Conservation (phyloP, 2,329 filamentous ascomycete genomes). For the Sclerotinia trifoliorum region DNA sequence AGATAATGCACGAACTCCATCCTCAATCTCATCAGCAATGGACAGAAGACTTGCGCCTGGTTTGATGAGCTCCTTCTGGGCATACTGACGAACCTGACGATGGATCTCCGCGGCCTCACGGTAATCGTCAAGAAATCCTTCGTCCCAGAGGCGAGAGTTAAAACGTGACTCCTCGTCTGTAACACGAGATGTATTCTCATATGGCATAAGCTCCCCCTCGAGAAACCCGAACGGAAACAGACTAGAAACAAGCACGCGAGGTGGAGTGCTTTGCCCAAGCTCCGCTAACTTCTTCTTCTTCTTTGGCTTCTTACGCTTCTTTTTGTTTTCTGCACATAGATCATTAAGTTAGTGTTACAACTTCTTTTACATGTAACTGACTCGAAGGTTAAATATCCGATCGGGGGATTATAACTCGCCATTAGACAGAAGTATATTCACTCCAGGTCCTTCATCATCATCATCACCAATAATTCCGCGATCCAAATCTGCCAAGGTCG, state of each 20-base stretch:
- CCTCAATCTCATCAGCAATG: slow-evolving; percentile 54
- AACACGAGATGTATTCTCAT: slow-evolving; percentile 74
- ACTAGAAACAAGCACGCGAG: slow-evolving; percentile 68
- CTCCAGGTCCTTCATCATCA: slow-evolving; percentile 28
- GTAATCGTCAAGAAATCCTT: slow-evolving; percentile 52
- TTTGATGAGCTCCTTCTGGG: slow-evolving; percentile 47
- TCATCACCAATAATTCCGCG: slow-evolving; percentile 31
- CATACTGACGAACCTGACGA: slow-evolving; percentile 53
- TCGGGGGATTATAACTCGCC: slow-evolving; percentile 23
- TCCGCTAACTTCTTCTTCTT: slow-evolving; percentile 59
- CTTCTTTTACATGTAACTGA: background rate
- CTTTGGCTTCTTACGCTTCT: slow-evolving; percentile 72
- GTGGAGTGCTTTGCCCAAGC: slow-evolving; percentile 69
- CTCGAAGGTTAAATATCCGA: background rate
- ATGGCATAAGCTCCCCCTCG: slow-evolving; percentile 73
- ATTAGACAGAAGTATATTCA: slow-evolving; percentile 22
- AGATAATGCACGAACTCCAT: slow-evolving; percentile 51
- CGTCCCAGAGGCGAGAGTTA: slow-evolving; percentile 70
- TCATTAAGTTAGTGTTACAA: background rate
- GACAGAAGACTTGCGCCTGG: slow-evolving; percentile 50
- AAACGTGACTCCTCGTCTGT: slow-evolving; percentile 80
- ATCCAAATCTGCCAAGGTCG: slow-evolving; percentile 32
- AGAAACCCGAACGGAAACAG: slow-evolving; percentile 73
- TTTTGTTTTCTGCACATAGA: slow-evolving; percentile 51
- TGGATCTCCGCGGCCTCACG: slow-evolving; percentile 57